These are phyloP conservation scores for Cystobasidiaceae sp. DNA, from an alignment of 1,284 basidiomycete genomes.

Conservation along the genomic window DNA sequence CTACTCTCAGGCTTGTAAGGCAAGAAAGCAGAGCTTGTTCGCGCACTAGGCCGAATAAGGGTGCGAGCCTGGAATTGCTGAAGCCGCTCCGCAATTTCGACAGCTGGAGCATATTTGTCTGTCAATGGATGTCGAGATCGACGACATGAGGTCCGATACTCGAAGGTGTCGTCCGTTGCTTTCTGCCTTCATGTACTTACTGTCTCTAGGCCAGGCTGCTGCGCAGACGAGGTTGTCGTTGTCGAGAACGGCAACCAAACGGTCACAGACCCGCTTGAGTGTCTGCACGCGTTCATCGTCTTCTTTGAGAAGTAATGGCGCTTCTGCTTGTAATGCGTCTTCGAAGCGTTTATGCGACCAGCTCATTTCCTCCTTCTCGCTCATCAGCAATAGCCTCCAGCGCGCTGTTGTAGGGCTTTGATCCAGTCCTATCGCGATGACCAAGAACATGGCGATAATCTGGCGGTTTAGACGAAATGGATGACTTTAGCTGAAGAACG, in stretches of 20 bases:
- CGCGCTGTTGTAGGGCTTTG: slow-evolving; percentile 51
- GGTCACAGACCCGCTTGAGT: slow-evolving; percentile 44
- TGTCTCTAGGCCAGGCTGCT: slow-evolving; percentile 46
- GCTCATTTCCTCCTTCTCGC: slow-evolving; percentile 51
- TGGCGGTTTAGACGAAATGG: slow-evolving; percentile 26
- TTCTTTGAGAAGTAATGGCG: slow-evolving; percentile 47
- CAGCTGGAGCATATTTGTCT: background rate
- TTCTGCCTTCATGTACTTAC: too few relatives aligned
- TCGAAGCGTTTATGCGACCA: slow-evolving; percentile 51
- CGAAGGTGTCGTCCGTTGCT: too few relatives aligned
- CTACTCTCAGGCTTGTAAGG: slow-evolving; percentile 43
- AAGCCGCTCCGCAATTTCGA: slow-evolving; percentile 20
- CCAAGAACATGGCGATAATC: slow-evolving; percentile 52
- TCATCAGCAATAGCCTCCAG: slow-evolving; percentile 54
- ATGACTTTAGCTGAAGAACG: background rate
- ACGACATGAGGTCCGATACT: too few relatives aligned
- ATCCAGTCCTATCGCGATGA: slow-evolving; percentile 52
- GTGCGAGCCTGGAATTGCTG: slow-evolving; percentile 16
- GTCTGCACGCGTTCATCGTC: slow-evolving; percentile 47
- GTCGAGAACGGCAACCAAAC: slow-evolving; percentile 45
- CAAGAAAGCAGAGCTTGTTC: slow-evolving; percentile 30
- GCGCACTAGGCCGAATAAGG: slow-evolving; percentile 22
- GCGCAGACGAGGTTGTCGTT: slow-evolving; percentile 48
- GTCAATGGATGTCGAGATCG: too few relatives aligned
- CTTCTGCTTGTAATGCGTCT: slow-evolving; percentile 49